phyloP scores from a whole-genome alignment of 2,329 filamentous ascomycete species.

The Hypomyces perniciosus region DNA sequence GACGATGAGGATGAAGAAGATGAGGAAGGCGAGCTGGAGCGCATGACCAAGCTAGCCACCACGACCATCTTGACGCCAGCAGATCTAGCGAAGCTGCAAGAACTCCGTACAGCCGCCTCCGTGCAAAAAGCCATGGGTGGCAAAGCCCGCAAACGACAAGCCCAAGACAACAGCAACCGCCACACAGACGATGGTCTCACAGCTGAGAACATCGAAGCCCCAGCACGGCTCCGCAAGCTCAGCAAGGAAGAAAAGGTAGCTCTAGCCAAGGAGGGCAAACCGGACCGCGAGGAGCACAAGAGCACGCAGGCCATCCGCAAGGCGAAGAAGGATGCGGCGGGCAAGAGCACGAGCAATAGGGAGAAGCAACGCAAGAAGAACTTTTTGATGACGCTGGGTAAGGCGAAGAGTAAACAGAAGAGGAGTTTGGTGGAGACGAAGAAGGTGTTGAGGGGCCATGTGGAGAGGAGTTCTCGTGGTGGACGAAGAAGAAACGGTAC shows the following conservation, averaged over 20 bases:
- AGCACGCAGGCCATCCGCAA: conserved; percentile 77
- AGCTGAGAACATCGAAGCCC: conserved; percentile 84
- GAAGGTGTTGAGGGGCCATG: conserved; percentile 73
- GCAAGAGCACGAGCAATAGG: conserved; percentile 95
- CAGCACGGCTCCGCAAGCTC: conserved; percentile 71
- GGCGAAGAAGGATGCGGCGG: conserved; percentile 79
- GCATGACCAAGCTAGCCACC: conserved; percentile 73
- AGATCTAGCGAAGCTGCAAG: conserved; percentile 88
- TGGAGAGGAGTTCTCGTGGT: conserved; percentile 76
- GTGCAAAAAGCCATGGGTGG: conserved; percentile 57
- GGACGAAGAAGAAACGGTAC: conserved; percentile 67
- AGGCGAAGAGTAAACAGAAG: conserved; percentile 94
- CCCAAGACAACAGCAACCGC: conserved; percentile 41
- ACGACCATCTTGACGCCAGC: conserved; percentile 92
- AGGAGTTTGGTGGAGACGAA: conserved; percentile 81
- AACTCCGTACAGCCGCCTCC: conserved; percentile 69
- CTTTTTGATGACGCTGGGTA: conserved; percentile 95
- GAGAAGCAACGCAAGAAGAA: conserved; percentile 98
- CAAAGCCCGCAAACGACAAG: conserved; percentile 41
- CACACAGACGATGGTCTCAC: conserved; percentile 86
- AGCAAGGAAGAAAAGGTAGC: conserved; percentile 88
- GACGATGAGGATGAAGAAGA: conserved; percentile 33
- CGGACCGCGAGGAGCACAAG: conserved; percentile 73
- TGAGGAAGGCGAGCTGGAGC: conserved; percentile 39
- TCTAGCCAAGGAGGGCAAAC: conserved; percentile 75